A percentile compares a stretch with the other conserved stretches of the same genome.
phyloP scores from a whole-genome alignment of 495 filamentous ascomycete genomes.

The Xylaria cubensis region DNA sequence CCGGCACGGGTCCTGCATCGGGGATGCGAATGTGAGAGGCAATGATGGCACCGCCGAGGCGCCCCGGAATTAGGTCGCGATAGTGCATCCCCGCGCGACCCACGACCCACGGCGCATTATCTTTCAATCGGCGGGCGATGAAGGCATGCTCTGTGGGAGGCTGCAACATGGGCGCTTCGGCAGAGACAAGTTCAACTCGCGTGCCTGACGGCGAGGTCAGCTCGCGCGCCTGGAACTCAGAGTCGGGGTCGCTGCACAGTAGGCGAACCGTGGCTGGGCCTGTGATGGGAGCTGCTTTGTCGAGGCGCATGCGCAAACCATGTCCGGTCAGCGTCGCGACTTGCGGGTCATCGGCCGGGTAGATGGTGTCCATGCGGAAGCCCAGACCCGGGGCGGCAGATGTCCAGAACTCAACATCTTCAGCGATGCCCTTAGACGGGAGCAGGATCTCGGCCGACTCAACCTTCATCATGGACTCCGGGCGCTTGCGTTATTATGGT shows the following conservation, averaged over 20 bases:
- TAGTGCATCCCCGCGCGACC: slow-evolving; percentile 24
- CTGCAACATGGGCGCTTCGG: slow-evolving; percentile 4
- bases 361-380: slow-evolving; percentile 25
- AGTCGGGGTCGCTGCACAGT: slow-evolving; percentile 13
- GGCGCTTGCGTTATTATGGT: not conserved
- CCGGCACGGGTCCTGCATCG: slow-evolving; percentile 23
- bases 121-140: slow-evolving; percentile 19
- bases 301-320: slow-evolving; percentile 24
- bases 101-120: slow-evolving; percentile 25
- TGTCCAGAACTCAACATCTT: slow-evolving; percentile 26
- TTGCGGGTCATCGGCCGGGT: slow-evolving; percentile 24
- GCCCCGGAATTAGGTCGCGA: slow-evolving; percentile 21
- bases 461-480: slow-evolving; percentile 3
- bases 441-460: slow-evolving; percentile 22
- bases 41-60: slow-evolving; percentile 24
- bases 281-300: not conserved
- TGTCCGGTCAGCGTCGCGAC: slow-evolving; percentile 18
- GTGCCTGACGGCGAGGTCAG: slow-evolving; percentile 21
- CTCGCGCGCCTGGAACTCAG: not conserved
- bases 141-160: slow-evolving; percentile 23
- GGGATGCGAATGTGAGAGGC: slow-evolving; percentile 26
- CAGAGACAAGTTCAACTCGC: slow-evolving; percentile 16
- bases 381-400: slow-evolving; percentile 8
- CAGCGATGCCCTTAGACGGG: slow-evolving; percentile 27
- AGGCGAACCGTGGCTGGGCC: slow-evolving; percentile 16